Base-by-base conservation (phyloP, 2,329 filamentous ascomycete genomes). In the Aspergillus hortae region DNA sequence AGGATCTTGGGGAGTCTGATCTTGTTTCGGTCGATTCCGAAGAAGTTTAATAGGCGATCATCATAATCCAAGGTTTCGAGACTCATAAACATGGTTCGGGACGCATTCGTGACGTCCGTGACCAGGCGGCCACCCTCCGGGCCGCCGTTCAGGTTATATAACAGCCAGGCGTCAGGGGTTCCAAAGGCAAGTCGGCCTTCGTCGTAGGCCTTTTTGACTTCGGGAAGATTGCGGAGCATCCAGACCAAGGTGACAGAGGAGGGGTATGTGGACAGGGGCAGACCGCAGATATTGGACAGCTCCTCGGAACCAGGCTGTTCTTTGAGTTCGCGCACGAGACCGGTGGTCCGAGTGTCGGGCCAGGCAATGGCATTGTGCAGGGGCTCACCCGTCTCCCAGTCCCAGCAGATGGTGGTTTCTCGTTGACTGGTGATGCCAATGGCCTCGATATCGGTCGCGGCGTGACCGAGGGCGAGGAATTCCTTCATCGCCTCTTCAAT, bases 61-160 rank as follows among this genome's bases (percentile, higher is more conserved):
- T 92, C 89, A 71, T 95, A 96, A 62, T 91, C 71, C 53, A 90
- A 79, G 10, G 86, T 92, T 61, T 85, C 80, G 49, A 96, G 79
- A 73, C 95, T 90, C 87, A 95, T 92, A 72, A 96, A 94, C 90
- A 95, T 95, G 55, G 91, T 96, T 65, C 91, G 80, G 48, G 88
- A 92, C 17, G 91, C 91, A 68, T 96, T 96, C 55, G 89, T 90
- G 44, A 87, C 84, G 69, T 96, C 91, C 0, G 91, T 94, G 52
- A 95, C 89, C 66, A 89, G 86, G 41, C 91, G 72, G 51, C 86
- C 81, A 47, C 80, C 83, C 53, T 83, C 78, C 30, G 76, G 78
- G 46, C 88, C 86, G 52, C 88, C 90, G 64, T 95, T 77, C 46
- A 96, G 81, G 62, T 86, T 85, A 75, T 90, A 95, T 49, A 95